Base-by-base conservation (phyloP, 371 early-diverging fungal species). In the Apophysomyces trapeziformis region DNA sequence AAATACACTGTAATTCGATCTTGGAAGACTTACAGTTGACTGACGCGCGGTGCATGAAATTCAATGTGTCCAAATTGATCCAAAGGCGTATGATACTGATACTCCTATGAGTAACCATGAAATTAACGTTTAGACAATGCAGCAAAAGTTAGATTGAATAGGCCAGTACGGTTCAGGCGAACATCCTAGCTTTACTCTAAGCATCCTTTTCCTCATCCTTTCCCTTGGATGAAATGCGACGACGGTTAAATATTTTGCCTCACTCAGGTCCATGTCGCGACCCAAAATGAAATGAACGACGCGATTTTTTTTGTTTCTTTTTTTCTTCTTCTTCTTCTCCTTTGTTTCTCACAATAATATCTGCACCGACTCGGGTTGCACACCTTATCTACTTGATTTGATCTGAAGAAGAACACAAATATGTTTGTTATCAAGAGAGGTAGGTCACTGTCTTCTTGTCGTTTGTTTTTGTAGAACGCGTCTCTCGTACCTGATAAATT, bases 381-480 rank as follows among this genome's bases (percentile, higher is more conserved):
- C 38, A 2, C 8, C 14, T 38, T 64, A 54, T 38, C 57, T 56
- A 36, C 38, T 64, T 41, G 35, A 18, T 37, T 46, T 47, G 37
- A 47, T 37, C 12, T 26, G 16, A 39, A 45, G 35, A 47, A 11
- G 39, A 50, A 54, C 37, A 14, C 63, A 37, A 50, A n/a, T 57
- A 92, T 92, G 93, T 90, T 87, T 78, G 93, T 92, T 62, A 73
- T 87, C 68, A 92, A 92, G 77, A 71, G 93, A 86, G 89, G 92
- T 89, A 84, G 43, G 14, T 36, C 21, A 38, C 45, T 26, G 41
- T 57, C 16, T 26, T 26, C 60, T 60, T 13, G 21, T 26, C 43
- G 21, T 38, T 7, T 44, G 59, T 35, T 32, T 37, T 63, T 38
- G 45, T 60, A 35, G 21, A 16, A 56, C 63, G 63, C 37, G 58